Conservation (phyloP, 305 asterid species). For the Ilex paraguariensis region DNA sequence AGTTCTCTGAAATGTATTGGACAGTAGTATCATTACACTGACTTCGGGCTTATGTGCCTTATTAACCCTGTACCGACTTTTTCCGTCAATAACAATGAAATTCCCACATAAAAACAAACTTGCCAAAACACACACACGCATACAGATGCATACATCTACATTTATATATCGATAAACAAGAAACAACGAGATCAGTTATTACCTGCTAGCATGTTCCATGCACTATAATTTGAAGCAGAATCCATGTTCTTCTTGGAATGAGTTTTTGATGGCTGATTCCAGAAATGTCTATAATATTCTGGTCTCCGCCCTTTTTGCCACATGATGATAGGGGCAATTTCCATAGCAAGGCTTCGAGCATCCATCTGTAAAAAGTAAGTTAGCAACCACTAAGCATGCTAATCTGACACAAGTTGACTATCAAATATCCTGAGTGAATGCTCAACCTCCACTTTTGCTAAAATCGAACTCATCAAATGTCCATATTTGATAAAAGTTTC, state of each 20-base stretch:
- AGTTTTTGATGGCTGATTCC: conserved; percentile 42
- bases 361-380: conserved; percentile 53
- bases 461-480: neutral
- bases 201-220: conserved; percentile 65
- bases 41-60: neutral
- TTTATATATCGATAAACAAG: neutral
- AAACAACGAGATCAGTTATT: conserved; percentile 8
- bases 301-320: conserved; percentile 69
- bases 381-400: conserved; percentile 16
- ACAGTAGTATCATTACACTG: too few relatives aligned
- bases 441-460: neutral
- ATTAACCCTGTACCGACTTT: neutral
- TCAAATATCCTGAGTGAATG: neutral
- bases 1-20: too few relatives aligned
- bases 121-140: too few relatives aligned
- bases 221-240: conserved; percentile 30
- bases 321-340: conserved; percentile 70
- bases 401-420: conserved; percentile 5
- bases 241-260: conserved; percentile 31
- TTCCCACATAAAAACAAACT: too few relatives aligned
- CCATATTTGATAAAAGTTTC: neutral
- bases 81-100: too few relatives aligned
- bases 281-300: conserved; percentile 50
- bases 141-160: neutral
- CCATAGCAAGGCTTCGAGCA: conserved; percentile 71